Evolutionary conservation across 2,329 filamentous ascomycete genomes (phyloP).

Genomic region (Aspergillus vadensis): DNA sequence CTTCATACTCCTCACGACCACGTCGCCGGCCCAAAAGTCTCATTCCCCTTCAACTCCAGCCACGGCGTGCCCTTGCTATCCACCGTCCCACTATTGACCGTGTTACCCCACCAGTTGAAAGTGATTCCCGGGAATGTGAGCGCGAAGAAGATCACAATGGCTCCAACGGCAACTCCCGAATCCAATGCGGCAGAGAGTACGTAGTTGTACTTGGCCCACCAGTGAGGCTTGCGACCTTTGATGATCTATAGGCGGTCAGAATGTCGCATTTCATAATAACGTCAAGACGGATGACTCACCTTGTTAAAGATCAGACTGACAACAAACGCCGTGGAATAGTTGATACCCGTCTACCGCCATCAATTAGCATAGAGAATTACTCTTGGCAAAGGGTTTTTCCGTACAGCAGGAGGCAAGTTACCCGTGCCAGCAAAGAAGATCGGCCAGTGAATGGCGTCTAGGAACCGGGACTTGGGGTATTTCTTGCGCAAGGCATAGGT

Average conservation of each 20-base stretch:
- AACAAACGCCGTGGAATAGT: conserved; percentile 27
- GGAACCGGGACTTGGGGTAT: conserved; percentile 54
- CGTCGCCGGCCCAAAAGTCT: conserved; percentile 18
- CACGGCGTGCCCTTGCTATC: conserved; percentile 36
- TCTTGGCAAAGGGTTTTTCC: neutral
- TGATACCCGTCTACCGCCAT: conserved; percentile 23
- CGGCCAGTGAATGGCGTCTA: conserved; percentile 27
- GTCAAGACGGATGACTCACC: conserved; percentile 6
- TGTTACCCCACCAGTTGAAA: conserved; percentile 40
- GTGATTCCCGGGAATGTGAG: conserved; percentile 36
- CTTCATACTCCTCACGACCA: conserved; percentile 11
- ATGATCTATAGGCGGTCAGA: conserved; percentile 10
- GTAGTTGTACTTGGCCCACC: conserved; percentile 35
- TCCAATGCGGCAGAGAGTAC: conserved; percentile 40
- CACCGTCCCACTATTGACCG: conserved; percentile 32
- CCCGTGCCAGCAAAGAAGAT: conserved; percentile 29
- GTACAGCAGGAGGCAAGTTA: conserved; percentile 29
- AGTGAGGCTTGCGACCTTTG: conserved; percentile 19
- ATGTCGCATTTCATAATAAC: too few species aligned
- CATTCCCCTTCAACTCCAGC: conserved; percentile 15
- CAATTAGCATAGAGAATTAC: neutral
- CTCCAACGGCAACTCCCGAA: conserved; percentile 37
- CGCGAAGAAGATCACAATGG: conserved; percentile 41
- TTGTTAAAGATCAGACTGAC: conserved; percentile 41
- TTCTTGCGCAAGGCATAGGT: conserved; percentile 57